phyloP scores from a whole-genome alignment of 1,284 basidiomycete genomes.

The Rhizoctonia solani region DNA sequence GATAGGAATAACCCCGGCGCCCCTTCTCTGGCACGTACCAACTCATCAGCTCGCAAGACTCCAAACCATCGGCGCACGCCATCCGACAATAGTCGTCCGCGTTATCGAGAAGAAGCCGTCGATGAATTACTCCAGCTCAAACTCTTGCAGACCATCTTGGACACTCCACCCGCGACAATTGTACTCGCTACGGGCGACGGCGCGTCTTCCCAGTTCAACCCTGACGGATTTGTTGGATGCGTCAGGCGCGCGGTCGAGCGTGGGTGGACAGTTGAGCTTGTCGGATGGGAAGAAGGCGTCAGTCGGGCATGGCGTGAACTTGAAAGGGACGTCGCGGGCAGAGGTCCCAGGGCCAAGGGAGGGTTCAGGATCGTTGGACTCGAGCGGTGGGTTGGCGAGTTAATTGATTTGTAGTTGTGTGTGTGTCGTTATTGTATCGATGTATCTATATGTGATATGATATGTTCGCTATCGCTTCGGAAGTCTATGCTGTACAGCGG shows the following conservation, averaged over 20 bases:
- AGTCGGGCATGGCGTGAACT: slow-evolving; percentile 60
- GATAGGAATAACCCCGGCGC: slow-evolving; percentile 11
- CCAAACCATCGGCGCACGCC: too few species aligned
- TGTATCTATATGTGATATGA: slow-evolving; percentile 1
- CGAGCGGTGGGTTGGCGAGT: slow-evolving; percentile 62
- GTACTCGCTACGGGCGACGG: slow-evolving; percentile 89
- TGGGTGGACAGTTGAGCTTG: slow-evolving; percentile 87
- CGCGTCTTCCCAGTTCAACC: slow-evolving; percentile 84
- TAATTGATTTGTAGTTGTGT: slow-evolving; percentile 42
- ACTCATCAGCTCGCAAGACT: too few species aligned
- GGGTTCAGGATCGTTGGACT: slow-evolving; percentile 55
- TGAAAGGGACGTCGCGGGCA: slow-evolving; percentile 30
- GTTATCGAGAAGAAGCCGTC: slow-evolving; percentile 81
- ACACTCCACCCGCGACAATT: slow-evolving; percentile 68
- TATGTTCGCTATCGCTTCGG: neutral
- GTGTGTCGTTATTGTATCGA: slow-evolving; percentile 19
- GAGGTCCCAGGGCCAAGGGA: slow-evolving; percentile 41
- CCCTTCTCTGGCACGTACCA: too few species aligned
- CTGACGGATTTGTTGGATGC: slow-evolving; percentile 83
- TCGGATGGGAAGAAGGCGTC: slow-evolving; percentile 79
- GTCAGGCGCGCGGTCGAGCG: slow-evolving; percentile 78
- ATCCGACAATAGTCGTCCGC: too few species aligned
- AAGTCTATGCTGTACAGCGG: too few species aligned
- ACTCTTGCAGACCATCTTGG: slow-evolving; percentile 78
- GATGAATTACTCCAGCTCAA: slow-evolving; percentile 88